These are phyloP conservation scores for Peronosclerospora sorghi DNA, from an alignment of 352 stramenopile genomes.

Conservation along the genomic window DNA sequence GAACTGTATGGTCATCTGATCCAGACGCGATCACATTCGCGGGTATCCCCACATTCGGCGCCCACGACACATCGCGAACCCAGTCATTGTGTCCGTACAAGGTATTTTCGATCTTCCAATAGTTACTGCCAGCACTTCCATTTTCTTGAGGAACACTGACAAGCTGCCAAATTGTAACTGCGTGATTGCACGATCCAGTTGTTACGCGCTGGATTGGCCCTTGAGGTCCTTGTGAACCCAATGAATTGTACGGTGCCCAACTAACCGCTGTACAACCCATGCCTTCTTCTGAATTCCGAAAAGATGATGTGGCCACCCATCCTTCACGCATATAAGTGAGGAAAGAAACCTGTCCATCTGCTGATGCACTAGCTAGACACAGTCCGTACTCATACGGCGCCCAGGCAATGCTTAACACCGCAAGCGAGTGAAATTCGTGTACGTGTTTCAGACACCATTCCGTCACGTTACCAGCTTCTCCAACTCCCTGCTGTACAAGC, in stretches of 20 bases:
- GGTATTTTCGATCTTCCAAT: constrained; percentile 29
- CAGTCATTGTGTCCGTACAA: constrained; percentile 69
- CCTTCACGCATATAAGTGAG: constrained; percentile 72
- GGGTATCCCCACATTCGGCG: constrained; percentile 73
- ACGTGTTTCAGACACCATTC: constrained; percentile 73
- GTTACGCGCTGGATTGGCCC: constrained; percentile 66
- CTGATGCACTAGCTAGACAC: constrained; percentile 64
- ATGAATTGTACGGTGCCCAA: constrained; percentile 81
- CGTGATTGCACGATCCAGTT: constrained; percentile 54
- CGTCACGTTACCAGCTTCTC: constrained; percentile 26
- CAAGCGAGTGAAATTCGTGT: constrained; percentile 55
- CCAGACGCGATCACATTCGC: constrained; percentile 69
- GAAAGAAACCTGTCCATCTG: constrained; percentile 77
- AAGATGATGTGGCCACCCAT: constrained; percentile 69
- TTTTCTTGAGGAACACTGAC: constrained; percentile 22
- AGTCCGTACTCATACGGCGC: constrained; percentile 82
- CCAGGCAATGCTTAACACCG: constrained; percentile 76
- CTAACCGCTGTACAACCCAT: constrained; percentile 69
- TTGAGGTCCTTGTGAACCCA: constrained; percentile 55
- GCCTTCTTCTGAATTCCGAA: constrained; percentile 63
- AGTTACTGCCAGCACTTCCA: constrained; percentile 12
- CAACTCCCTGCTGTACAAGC: constrained; percentile 31
- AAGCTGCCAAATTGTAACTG: constrained; percentile 55
- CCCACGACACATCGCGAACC: constrained; percentile 77
- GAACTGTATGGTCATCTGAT: constrained; percentile 77